Evolutionary conservation across 2,329 filamentous ascomycete species (phyloP), one percentile per base, ranked within the genome.

Genomic region (Fusarium burgessii): DNA sequence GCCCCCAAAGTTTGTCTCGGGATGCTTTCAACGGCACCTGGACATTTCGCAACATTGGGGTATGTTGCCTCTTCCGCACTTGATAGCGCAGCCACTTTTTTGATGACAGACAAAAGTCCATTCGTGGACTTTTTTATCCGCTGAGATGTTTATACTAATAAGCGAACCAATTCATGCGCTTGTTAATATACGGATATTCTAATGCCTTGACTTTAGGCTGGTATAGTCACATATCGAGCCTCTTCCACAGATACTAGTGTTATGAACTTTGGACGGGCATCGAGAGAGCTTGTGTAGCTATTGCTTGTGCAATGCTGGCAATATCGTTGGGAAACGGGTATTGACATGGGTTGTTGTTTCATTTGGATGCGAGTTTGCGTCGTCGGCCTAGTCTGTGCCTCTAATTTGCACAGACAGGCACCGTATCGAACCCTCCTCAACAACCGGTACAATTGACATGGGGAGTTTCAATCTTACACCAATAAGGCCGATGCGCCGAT

Each of bases 121-220:
- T 76, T 76, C 73, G 73, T 75, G 73, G 73, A 68, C 42, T 63
- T 67, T 60, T 68, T 68, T 17, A 42, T 66, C 73, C 70, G 62
- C 47, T 57, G 51, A 11, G 36, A 52, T 32, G 41, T 59, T 41
- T 29, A 32, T 36, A 55, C 62, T 20, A 58, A 62, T 25, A 58
- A 62, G 49, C 43, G 32, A 42, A 45, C 54, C 27, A 46, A 45
- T 59, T 38, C 25, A 50, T 55, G 33, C 47, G 36, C 40, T 56
- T 42, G 46, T 42, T 20, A 36, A 54, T 54, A 54, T 69, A 55
- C 46, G 12, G 51, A 38, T 35, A 13, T 32, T 32, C 32, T 50
- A 11, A 33, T 23, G n/a, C 46, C 29, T 63, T 40, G 49, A 25
- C 38, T 33, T 56, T 5, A 10, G 15, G 18, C 29, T 38, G 33